These are phyloP conservation scores for Syzygium oleosum DNA, from an alignment of 345 rosid genomes.

Conservation along the genomic window DNA sequence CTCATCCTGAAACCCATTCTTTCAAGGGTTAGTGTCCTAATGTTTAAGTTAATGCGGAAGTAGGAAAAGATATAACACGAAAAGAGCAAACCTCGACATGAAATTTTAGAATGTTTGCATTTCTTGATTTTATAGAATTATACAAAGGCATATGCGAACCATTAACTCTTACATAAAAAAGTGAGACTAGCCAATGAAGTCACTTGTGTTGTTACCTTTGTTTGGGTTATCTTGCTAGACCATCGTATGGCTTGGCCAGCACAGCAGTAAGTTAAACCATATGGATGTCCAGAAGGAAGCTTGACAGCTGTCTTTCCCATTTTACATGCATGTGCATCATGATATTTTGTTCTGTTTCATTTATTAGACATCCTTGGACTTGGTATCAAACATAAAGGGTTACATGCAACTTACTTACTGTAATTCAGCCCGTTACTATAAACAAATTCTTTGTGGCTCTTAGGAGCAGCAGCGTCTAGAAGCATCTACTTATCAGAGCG, in stretches of 20 bases:
- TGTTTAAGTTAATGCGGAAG: not conserved
- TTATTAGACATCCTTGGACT: not conserved
- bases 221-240: not conserved
- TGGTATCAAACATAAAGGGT: not conserved
- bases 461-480: constrained; percentile 61
- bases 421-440: not conserved
- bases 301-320: not conserved
- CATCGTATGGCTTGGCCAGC: not conserved
- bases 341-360: not conserved
- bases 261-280: not conserved
- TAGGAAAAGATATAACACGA: not conserved
- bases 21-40: not conserved
- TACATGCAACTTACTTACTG: not conserved
- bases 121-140: not conserved
- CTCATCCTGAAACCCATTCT: not conserved
- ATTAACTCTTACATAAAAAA: not conserved
- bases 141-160: not conserved
- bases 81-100: not conserved
- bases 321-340: not conserved
- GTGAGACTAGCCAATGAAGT: not conserved
- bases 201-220: not conserved
- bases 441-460: not conserved
- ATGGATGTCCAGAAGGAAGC: not conserved
- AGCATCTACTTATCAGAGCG: constrained; percentile 54
- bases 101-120: not conserved